These are phyloP conservation scores for Climacium dendroides DNA, from an alignment of 225 moss, liverwort and hornwort genomes.

Conservation along the genomic window DNA sequence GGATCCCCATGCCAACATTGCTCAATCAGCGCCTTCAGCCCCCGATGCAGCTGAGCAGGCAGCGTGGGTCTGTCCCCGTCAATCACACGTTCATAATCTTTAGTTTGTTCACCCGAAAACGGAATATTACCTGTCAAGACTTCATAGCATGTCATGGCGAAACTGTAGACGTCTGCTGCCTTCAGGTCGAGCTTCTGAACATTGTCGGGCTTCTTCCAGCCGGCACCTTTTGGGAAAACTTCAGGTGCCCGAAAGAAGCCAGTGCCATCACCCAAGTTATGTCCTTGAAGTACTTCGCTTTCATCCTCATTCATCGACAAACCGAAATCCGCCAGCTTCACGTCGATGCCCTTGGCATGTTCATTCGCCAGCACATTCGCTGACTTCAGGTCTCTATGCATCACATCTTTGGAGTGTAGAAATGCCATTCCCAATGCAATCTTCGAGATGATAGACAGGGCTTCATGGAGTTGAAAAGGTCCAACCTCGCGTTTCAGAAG, in stretches of 20 bases:
- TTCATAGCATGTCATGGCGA: not conserved
- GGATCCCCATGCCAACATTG: not conserved
- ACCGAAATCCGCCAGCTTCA: conserved; percentile 7
- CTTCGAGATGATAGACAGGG: not conserved
- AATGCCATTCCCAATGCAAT: conserved; percentile 6
- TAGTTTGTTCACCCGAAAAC: not conserved
- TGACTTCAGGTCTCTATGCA: not conserved
- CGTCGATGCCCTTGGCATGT: not conserved
- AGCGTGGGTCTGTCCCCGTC: not conserved
- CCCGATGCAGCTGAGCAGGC: not conserved
- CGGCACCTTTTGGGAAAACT: not conserved
- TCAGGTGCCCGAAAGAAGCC: not conserved
- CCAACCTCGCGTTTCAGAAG: not conserved
- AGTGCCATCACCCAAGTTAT: not conserved
- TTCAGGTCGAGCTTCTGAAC: not conserved
- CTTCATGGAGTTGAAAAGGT: not conserved
- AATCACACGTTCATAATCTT: not conserved
- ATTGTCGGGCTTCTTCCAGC: too few species aligned
- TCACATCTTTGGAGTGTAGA: not conserved
- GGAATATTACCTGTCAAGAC: not conserved
- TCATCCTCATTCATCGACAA: not conserved
- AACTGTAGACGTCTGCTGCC: not conserved
- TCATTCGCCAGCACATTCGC: not conserved
- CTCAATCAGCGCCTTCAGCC: not conserved
- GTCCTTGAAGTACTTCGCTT: not conserved